Evolutionary conservation across 768 basidiomycete genomes (phyloP).

Genomic region (Leccinum uliginosum): DNA sequence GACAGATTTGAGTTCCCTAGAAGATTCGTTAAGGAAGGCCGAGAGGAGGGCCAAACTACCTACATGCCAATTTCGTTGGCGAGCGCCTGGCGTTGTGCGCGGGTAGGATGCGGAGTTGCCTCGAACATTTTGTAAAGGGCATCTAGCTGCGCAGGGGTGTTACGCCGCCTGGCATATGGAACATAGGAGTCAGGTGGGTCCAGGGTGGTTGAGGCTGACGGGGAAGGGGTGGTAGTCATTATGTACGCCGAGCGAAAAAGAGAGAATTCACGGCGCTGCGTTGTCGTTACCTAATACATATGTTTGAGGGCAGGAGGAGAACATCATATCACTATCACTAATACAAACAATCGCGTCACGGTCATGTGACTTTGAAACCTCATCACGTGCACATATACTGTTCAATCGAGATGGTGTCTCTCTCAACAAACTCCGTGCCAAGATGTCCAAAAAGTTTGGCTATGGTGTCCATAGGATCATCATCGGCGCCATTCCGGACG

Average conservation of each 20-base stretch:
- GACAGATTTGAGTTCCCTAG: conserved; percentile 63
- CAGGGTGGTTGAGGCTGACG: not conserved
- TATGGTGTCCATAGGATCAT: conserved; percentile 89
- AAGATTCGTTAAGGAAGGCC: conserved; percentile 4
- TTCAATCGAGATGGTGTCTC: conserved; percentile 67
- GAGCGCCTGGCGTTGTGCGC: conserved; percentile 38
- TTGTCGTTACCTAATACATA: not conserved
- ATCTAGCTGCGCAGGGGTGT: conserved; percentile 31
- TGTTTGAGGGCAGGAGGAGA: not conserved
- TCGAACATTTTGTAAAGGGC: conserved; percentile 35
- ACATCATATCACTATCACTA: conserved; percentile 20
- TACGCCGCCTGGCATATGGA: conserved; percentile 29
- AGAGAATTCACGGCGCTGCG: not conserved
- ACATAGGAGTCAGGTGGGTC: conserved; percentile 12
- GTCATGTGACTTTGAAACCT: conserved; percentile 21
- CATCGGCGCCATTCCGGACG: conserved; percentile 96
- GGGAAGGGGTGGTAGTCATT: conserved; percentile 5
- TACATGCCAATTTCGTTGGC: conserved; percentile 39
- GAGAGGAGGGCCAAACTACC: not conserved
- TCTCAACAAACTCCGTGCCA: conserved; percentile 81
- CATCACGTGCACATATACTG: conserved; percentile 16
- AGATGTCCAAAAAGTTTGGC: conserved; percentile 86
- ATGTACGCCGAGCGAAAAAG: not conserved
- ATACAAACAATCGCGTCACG: conserved; percentile 22
- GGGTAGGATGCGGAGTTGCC: conserved; percentile 36